These are phyloP conservation scores for Blepharisma undulans DNA, from an alignment of 169 alveolate genomes.

Conservation along the genomic window DNA sequence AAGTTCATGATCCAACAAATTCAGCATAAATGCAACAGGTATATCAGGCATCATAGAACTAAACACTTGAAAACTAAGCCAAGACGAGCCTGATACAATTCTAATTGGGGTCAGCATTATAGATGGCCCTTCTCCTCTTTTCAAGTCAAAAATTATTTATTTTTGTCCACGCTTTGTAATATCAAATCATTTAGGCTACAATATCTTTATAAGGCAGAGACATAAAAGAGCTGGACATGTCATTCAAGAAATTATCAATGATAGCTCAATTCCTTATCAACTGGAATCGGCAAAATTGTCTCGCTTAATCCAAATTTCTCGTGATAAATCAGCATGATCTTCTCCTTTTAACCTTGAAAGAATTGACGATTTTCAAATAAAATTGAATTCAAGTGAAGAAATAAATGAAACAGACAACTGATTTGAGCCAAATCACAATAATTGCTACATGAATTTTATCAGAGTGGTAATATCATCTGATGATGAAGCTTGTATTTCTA, in stretches of 20 bases:
- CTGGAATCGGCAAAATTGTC: not conserved
- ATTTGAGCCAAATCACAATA: not conserved
- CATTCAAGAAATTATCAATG: no score
- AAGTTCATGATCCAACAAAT: not conserved
- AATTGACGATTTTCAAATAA: slow-evolving; percentile 25
- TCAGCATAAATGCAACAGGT: not conserved
- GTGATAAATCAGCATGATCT: slow-evolving; percentile 10
- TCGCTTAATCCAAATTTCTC: not conserved
- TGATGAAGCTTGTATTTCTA: not conserved
- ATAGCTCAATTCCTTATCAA: not conserved
- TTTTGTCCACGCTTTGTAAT: not conserved
- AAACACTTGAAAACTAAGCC: not conserved
- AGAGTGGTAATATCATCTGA: not conserved
- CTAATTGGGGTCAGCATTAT: not conserved
- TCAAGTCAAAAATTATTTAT: not conserved
- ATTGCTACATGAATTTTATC: not conserved
- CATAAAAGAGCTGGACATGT: not conserved
- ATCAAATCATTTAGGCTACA: not conserved
- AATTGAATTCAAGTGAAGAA: not conserved
- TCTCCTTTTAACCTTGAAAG: slow-evolving; percentile 17
- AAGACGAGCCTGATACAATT: not conserved
- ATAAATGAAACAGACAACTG: slow-evolving; percentile 1
- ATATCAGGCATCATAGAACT: not conserved
- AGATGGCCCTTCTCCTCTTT: not conserved
- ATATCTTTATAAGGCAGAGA: not conserved